These are phyloP conservation scores for Elsinoe batatas DNA, from an alignment of 2,329 filamentous ascomycete species.

Conservation along the genomic window DNA sequence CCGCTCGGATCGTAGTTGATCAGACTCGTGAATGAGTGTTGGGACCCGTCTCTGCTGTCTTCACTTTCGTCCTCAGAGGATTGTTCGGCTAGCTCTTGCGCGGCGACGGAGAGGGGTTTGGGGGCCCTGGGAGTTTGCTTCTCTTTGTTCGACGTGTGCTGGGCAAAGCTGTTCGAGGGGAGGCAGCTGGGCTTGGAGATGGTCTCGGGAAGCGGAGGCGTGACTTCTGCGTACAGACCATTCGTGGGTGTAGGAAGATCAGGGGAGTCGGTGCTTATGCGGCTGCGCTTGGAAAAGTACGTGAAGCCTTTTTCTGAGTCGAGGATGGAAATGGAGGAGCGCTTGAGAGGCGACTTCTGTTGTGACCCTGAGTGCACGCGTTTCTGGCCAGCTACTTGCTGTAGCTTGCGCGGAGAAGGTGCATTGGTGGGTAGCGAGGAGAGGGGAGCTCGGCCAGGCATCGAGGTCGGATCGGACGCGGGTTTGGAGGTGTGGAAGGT, in stretches of 20 bases:
- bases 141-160: neutral
- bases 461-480: neutral
- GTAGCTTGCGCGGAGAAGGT: neutral
- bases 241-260: neutral
- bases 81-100: slow-evolving; percentile 12
- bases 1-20: slow-evolving; percentile 39
- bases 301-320: slow-evolving; percentile 25
- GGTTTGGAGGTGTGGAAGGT: neutral
- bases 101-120: slow-evolving; percentile 20
- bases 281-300: slow-evolving; percentile 27
- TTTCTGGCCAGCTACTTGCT: neutral
- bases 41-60: neutral
- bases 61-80: slow-evolving; percentile 9
- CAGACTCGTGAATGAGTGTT: slow-evolving; percentile 33
- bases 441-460: neutral
- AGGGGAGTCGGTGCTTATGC: slow-evolving; percentile 13
- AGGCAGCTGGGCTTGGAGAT: neutral
- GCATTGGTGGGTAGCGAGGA: neutral
- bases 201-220: neutral
- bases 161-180: slow-evolving; percentile 4
- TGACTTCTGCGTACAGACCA: slow-evolving; percentile 6
- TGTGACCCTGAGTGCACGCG: neutral
- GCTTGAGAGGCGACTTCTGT: slow-evolving; percentile 22
- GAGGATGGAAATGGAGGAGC: slow-evolving; percentile 23
- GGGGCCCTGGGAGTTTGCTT: slow-evolving; percentile 12